Evolutionary conservation across 164 flowering plant species (phyloP), one percentile per base, ranked within the genome.

Genomic region (Saururus chinensis): DNA sequence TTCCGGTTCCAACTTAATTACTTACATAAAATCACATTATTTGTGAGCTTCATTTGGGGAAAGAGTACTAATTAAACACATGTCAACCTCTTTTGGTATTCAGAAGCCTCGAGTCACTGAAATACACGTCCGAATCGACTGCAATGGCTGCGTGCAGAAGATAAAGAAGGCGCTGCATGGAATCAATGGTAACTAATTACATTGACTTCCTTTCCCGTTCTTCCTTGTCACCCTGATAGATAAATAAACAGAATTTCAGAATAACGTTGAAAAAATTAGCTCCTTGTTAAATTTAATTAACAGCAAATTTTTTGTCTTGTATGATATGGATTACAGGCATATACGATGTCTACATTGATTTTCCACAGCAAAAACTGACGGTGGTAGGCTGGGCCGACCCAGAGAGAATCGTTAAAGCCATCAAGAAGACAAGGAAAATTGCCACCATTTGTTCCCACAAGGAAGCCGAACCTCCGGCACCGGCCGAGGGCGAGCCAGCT

Each of bases 111-210:
- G 82, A 60, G 71, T 89, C 57, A 89, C 86, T 0, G 96, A 92
- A 78, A 81, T 92, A 67, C 75, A 80, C 14, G 90, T 87, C 71
- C 80, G 98, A 48, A 86, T 92, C 86, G 98, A 92, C 82, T 92
- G 98, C 49, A 84, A 89, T 64, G 98, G 98, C 25, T 92, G 98
- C 54, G 89, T 89, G 14, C 96, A 92, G 70, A 92, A 92, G 85
- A 85, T 92, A 74, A 92, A 88, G 81, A 92, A 82, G 71, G 96
- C 96, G 0, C 67, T 92, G 25, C 71, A 80, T 62, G 87, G 92
- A 63, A 75, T 91, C 52, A 73, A 74, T 53, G 96, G 98, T 85
- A 65, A 61, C 13, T 40, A 40, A 40, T 16, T 17, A 17, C 24
- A 40, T 9, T 9, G 16, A 13, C 8, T 21, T 45, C 9, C 20